A percentile compares a stretch with the other conserved stretches of the same genome.
phyloP scores from a whole-genome alignment of 2,329 filamentous ascomycete genomes.

The Cordyceps tenuipes region DNA sequence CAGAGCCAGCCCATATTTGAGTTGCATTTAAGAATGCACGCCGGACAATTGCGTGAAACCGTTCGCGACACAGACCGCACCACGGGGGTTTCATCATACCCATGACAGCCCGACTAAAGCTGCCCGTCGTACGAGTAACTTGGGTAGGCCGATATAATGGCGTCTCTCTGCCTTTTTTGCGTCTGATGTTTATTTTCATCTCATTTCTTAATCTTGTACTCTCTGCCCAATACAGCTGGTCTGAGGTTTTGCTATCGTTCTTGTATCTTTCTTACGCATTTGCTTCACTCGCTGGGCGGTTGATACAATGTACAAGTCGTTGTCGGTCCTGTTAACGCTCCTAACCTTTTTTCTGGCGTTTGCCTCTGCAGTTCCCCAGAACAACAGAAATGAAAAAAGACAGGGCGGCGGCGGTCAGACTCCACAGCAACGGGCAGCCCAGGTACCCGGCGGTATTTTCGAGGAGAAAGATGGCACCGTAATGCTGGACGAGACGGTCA shows the following conservation, averaged over 20 bases:
- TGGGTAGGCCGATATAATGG: not conserved
- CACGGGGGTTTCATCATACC: not conserved
- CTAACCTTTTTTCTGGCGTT: not conserved
- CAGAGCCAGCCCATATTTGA: not conserved
- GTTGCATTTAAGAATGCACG: not conserved
- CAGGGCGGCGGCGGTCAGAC: not conserved
- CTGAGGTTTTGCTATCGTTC: not conserved
- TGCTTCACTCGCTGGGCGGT: not conserved
- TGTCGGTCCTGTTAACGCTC: not conserved
- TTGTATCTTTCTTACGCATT: not conserved
- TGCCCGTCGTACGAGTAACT: not conserved
- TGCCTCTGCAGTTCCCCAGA: constrained; percentile 2
- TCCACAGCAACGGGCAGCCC: not conserved
- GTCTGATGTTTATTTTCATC: not conserved
- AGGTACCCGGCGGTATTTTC: constrained; percentile 20
- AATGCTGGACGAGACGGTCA: constrained; percentile 42
- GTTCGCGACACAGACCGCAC: not conserved
- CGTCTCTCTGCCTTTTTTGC: not conserved
- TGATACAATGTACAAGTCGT: not conserved
- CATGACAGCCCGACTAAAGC: not conserved
- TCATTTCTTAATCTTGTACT: not conserved
- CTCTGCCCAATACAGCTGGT: not conserved
- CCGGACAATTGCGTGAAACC: not conserved
- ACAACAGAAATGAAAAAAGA: not conserved
- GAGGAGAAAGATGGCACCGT: constrained; percentile 44